Base-by-base conservation (phyloP, 2,329 filamentous ascomycete genomes). In the Microdochium trichocladiopsis region DNA sequence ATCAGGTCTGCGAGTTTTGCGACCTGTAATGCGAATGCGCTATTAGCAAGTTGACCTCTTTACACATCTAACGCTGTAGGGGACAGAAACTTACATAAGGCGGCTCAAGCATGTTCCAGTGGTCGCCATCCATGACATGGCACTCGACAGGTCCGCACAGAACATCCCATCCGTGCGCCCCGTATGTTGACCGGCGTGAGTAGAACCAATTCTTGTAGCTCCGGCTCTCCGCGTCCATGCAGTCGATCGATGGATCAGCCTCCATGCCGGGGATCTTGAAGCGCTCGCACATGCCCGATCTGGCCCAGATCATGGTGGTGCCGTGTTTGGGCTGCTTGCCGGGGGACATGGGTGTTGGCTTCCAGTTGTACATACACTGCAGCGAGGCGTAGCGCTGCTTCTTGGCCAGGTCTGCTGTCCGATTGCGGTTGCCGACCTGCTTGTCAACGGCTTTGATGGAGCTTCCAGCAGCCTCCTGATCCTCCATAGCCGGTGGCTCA, bases 81-180 rank as follows among this genome's bases (percentile, higher is more conserved):
- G n/a, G n/a, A n/a, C n/a, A n/a, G n/a, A 28, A 25, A 55, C 57
- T 57, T 52, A 59, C 57, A 51, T 31, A 51, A 28, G 56, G 54
- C 37, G 47, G 43, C 45, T 53, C 43, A 8, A 58, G 50, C 51
- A 59, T 56, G 23, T 23, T 53, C 53, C 53, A 59, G 31, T 55
- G 57, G 50, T 59, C 47, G 6, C 54, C 54, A 21, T 55, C 51
- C 12, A 57, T 50, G 22, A 55, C 51, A 36, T 50, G 24, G 9
- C 51, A 52, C 25, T 54, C 33, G 41, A 56, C 33, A 31, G 53
- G 51, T 8, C 57, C 53, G 33, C 53, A 51, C 21, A 58, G 50
- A 6, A 49, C 36, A 43, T 56, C 52, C 57, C 55, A 57, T 14
- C 55, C 54, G 28, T 57, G 52, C 9, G 50, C 52, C 18, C 47